Evolutionary conservation across 2,329 filamentous ascomycete genomes (phyloP), one percentile per base, ranked within the genome.

Genomic region (Calonectria pauciramosa): DNA sequence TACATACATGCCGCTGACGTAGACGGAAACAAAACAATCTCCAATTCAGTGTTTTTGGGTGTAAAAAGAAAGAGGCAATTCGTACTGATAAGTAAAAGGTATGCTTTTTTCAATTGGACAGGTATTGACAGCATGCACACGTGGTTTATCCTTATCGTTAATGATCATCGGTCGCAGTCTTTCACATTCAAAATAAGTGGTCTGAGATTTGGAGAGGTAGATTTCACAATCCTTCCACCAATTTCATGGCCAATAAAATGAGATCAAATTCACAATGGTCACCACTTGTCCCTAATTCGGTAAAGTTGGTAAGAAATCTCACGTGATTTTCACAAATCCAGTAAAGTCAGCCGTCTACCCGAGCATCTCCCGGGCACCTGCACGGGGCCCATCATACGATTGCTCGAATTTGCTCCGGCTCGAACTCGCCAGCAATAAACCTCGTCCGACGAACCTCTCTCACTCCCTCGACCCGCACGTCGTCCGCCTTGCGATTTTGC

Each of bases 371-470:
- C 77, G 77, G 67, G 69, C 71, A 54, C 70, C 76, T 75, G 70
- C 77, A 77, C 72, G 72, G 73, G 75, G 56, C 64, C 38, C 79
- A 82, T 83, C 81, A 81, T 81, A 82, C 78, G 79, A 83, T 82
- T 80, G 77, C 76, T 80, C 75, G 76, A 78, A 78, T 79, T 79
- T 78, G 75, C 75, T 79, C 77, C 76, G 75, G 75, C 69, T 75
- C 49, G 70, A 70, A 68, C 72, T 69, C 65, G 72, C 70, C 65
- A 75, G 75, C 79, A 80, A 79, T 80, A 80, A 76, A 78, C 76
- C 71, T 77, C 77, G 71, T 70, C 72, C 71, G 75, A 77, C 72
- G 76, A 77, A 77, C 75, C 75, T 76, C 77, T 72, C 72, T 76
- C 72, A 71, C 73, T 72, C 78, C 75, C 75, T 77, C 77, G 75